Conservation (phyloP, 2,329 filamentous ascomycete genomes). For the Trichophyton equinum region DNA sequence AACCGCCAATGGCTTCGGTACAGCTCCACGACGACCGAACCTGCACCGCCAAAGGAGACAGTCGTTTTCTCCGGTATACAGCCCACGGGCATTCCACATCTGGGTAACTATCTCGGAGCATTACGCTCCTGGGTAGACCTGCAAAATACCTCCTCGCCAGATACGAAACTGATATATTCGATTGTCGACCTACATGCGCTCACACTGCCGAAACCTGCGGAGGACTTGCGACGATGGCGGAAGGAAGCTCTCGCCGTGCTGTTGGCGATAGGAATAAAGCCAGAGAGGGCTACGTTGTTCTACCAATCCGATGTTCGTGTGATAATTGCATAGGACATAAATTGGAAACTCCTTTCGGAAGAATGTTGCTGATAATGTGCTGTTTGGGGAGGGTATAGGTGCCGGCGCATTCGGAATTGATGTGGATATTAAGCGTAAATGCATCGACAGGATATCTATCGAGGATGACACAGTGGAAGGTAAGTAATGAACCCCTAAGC, state of each 20-base stretch:
- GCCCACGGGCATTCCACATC: slow-evolving; percentile 82
- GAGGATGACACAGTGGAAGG: slow-evolving; percentile 99
- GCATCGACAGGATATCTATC: slow-evolving; percentile 88
- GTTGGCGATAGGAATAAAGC: slow-evolving; percentile 72
- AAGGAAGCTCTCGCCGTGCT: slow-evolving; percentile 67
- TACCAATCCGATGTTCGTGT: slow-evolving; percentile 59
- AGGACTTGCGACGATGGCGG: slow-evolving; percentile 50
- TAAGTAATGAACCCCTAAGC: slow-evolving; percentile 24
- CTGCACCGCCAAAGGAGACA: slow-evolving; percentile 16
- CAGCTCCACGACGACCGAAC: slow-evolving; percentile 7
- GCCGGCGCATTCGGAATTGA: slow-evolving; percentile 70
- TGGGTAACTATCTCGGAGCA: slow-evolving; percentile 92
- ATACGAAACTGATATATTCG: slow-evolving; percentile 62
- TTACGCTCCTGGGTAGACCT: slow-evolving; percentile 73
- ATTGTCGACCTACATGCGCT: slow-evolving; percentile 92
- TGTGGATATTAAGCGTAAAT: slow-evolving; percentile 92
- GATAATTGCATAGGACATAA: neutral
- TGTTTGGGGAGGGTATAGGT: slow-evolving; percentile 37
- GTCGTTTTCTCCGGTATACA: slow-evolving; percentile 93
- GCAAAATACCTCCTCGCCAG: slow-evolving; percentile 44
- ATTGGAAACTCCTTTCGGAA: neutral
- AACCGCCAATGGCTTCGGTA: slow-evolving; percentile 10
- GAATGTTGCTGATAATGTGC: neutral
- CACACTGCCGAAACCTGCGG: slow-evolving; percentile 58
- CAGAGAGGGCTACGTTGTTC: slow-evolving; percentile 65